Percentiles rank a stretch among this genome's conserved stretches.
phyloP scores from a whole-genome alignment of 805 yeast genomes.

The Myxozyma udenii region DNA sequence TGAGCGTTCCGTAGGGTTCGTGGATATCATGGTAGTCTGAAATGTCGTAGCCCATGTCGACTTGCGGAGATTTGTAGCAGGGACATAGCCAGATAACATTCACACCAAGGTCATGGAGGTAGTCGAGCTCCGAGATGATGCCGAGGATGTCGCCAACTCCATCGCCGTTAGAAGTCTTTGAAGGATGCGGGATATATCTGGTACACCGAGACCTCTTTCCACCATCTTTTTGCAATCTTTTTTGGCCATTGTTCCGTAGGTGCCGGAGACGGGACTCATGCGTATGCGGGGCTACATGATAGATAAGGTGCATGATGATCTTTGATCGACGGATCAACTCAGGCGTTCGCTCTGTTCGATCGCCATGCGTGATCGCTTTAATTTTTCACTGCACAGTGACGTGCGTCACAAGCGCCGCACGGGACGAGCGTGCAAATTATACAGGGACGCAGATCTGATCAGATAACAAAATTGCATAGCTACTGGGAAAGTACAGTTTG shows the following conservation, averaged over 20 bases:
- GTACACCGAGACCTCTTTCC: conserved; percentile 57
- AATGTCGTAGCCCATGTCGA: conserved; percentile 64
- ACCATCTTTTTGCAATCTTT: conserved; percentile 39
- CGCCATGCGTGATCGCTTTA: too few species aligned
- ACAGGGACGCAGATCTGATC: too few species aligned
- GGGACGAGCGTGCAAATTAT: too few species aligned
- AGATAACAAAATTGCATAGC: too few species aligned
- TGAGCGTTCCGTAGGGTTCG: conserved; percentile 54
- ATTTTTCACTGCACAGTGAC: too few species aligned
- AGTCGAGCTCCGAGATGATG: conserved; percentile 50
- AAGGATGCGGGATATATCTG: conserved; percentile 62
- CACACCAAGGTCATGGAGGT: conserved; percentile 49
- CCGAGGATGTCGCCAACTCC: conserved; percentile 59
- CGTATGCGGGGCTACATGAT: too few species aligned
- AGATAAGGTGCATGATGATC: too few species aligned
- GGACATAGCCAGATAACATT: conserved; percentile 59
- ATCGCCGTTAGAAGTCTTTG: conserved; percentile 57
- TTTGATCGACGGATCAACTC: too few species aligned
- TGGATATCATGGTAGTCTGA: conserved; percentile 52
- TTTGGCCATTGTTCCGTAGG: not conserved
- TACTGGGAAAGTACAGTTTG: too few species aligned
- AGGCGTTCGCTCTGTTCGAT: too few species aligned
- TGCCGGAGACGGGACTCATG: not conserved
- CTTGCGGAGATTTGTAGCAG: conserved; percentile 56
- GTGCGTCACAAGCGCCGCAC: too few species aligned